A percentile compares a stretch with the other conserved stretches of the same genome.
Conservation (phyloP, 306 rosid species). For the Inga oerstediana region DNA sequence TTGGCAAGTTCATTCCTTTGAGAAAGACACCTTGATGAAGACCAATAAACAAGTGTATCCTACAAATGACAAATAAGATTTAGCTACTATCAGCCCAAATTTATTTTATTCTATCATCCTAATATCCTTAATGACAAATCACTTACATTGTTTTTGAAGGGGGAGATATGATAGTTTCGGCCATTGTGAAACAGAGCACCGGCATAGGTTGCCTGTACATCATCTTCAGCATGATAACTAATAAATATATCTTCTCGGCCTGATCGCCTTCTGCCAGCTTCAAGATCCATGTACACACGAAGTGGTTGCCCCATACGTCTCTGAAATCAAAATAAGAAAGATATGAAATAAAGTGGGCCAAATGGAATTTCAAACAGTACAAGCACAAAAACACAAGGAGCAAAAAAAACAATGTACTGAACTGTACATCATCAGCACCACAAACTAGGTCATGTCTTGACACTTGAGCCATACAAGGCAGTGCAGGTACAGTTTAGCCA, state of each 20-base stretch:
- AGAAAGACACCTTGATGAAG: constrained; percentile 91
- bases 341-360: constrained; percentile 7
- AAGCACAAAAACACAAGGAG: background rate
- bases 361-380: background rate
- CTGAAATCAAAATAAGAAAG: constrained; percentile 37
- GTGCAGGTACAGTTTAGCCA: background rate
- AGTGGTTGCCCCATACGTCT: constrained; percentile 65
- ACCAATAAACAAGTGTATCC: constrained; percentile 94
- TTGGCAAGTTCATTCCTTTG: constrained; percentile 75
- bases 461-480: background rate
- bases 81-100: background rate
- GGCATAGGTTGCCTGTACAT: constrained; percentile 72
- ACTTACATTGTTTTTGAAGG: constrained; percentile 55
- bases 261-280: constrained; percentile 67
- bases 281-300: constrained; percentile 76
- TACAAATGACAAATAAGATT: constrained; percentile 35
- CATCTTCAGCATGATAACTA: constrained; percentile 68
- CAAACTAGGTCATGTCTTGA: background rate
- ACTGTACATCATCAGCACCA: background rate
- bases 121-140: background rate
- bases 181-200: constrained; percentile 73
- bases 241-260: constrained; percentile 63
- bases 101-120: background rate
- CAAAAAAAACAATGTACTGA: background rate
- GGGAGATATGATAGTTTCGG: constrained; percentile 61